These are phyloP conservation scores for Aspergillus mulundensis DNA, from an alignment of 495 filamentous ascomycete genomes.

Conservation along the genomic window DNA sequence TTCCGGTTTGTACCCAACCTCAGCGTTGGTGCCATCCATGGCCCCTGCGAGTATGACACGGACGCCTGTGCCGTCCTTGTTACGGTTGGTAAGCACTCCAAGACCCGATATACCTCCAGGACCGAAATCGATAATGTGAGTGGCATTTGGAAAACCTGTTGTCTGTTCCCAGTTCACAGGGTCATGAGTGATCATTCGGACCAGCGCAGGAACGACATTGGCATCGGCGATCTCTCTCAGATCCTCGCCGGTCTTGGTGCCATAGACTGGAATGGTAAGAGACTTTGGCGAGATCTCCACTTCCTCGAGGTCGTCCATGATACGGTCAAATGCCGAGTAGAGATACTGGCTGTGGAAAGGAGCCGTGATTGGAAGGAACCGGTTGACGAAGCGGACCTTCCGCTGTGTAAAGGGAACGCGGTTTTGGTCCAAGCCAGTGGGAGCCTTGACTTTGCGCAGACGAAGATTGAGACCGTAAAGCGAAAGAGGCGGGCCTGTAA, in stretches of 20 bases:
- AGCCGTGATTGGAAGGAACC: slow-evolving; percentile 94
- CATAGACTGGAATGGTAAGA: slow-evolving; percentile 77
- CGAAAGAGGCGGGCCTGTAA: slow-evolving; percentile 92
- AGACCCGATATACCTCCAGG: slow-evolving; percentile 95
- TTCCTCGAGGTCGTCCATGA: slow-evolving; percentile 82
- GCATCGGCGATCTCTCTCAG: slow-evolving; percentile 59
- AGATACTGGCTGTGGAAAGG: slow-evolving; percentile 98
- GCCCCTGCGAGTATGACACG: slow-evolving; percentile 90
- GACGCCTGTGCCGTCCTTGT: slow-evolving; percentile 96
- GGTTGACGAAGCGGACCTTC: slow-evolving; percentile 93
- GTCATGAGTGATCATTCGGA: slow-evolving; percentile 91
- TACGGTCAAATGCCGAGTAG: slow-evolving; percentile 67
- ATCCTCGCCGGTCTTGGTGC: slow-evolving; percentile 83
- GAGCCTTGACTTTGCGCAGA: slow-evolving; percentile 91
- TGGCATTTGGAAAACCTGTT: slow-evolving; percentile 80
- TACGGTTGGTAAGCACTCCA: slow-evolving; percentile 93
- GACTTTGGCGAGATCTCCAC: slow-evolving; percentile 63
- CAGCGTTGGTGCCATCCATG: slow-evolving; percentile 80
- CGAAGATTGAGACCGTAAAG: slow-evolving; percentile 93
- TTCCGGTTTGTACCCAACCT: slow-evolving; percentile 95
- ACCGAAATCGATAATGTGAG: slow-evolving; percentile 93
- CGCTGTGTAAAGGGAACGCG: slow-evolving; percentile 90
- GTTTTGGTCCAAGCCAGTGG: slow-evolving; percentile 94
- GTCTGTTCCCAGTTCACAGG: slow-evolving; percentile 93
- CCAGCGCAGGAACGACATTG: slow-evolving; percentile 72